A percentile compares a stretch with the other conserved stretches of the same genome.
These are phyloP conservation scores for Ophiostoma perfectum DNA, from an alignment of 2,329 filamentous ascomycete genomes.

Conservation along the genomic window DNA sequence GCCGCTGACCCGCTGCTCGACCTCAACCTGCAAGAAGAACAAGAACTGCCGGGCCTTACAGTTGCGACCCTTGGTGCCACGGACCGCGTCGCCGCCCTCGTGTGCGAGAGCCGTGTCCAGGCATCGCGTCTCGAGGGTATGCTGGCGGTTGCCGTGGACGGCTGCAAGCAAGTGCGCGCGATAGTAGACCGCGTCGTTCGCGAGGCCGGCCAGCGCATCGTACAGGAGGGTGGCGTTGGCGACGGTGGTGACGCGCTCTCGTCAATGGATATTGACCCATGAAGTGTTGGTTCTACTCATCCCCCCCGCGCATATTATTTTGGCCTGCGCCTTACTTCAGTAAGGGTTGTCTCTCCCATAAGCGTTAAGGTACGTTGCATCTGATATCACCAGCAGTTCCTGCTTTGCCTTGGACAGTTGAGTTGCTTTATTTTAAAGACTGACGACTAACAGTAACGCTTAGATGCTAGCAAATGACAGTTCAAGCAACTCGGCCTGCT, in stretches of 20 bases:
- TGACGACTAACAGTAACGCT: not conserved
- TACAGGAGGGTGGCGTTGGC: slow-evolving; percentile 42
- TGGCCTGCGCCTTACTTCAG: not conserved
- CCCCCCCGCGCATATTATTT: not conserved
- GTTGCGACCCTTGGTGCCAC: slow-evolving; percentile 70
- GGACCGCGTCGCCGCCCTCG: slow-evolving; percentile 70
- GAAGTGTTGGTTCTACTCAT: not conserved
- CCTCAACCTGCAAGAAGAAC: slow-evolving; percentile 72
- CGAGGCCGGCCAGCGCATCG: slow-evolving; percentile 60
- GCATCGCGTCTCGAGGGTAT: slow-evolving; percentile 78
- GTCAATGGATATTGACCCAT: slow-evolving; percentile 46
- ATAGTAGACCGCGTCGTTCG: slow-evolving; percentile 77
- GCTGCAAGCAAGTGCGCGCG: slow-evolving; percentile 76
- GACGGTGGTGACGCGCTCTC: not conserved
- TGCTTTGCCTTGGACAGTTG: not conserved
- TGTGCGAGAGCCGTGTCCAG: slow-evolving; percentile 87
- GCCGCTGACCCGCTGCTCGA: slow-evolving; percentile 72
- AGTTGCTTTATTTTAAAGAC: not conserved
- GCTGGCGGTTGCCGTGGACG: slow-evolving; percentile 86
- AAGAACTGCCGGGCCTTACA: slow-evolving; percentile 83
- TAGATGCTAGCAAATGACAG: not conserved
- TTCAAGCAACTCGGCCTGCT: not conserved
- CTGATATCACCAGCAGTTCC: not conserved
- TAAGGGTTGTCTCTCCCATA: not conserved
- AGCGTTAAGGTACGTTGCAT: slow-evolving; percentile 8